Base-by-base conservation (phyloP, 1,284 basidiomycete species). In the Xerocomus cyaneibrunnescens region DNA sequence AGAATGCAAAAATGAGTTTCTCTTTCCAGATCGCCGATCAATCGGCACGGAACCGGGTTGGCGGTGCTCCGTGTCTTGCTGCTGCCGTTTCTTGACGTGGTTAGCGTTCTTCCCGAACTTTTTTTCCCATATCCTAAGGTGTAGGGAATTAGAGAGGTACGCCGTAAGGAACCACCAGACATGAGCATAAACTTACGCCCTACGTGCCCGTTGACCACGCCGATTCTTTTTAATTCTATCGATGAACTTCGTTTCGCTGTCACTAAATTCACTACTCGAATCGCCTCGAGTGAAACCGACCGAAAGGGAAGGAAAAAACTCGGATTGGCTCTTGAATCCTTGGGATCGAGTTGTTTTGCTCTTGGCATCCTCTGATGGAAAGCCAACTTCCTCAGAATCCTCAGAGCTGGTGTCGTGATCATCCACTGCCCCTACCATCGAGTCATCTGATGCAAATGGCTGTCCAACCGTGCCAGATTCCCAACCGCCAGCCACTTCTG, bases 101-200 rank as follows among this genome's bases (percentile, higher is more conserved):
- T 95, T 96, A 13, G 95, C 95, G 54, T 87, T 84, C 57, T 78
- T 83, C 48, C 95, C 95, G 64, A 85, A 98, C 71, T 95, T 98
- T 74, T 94, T 95, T 74, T 97, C 95, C 94, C 94, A 98, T 57
- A 98, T 95, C 1, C 94, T 97, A 61, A 17, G 19, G 19, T 6
- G 19, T 16, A 36, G 14, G 40, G 50, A 36, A 31, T 60, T 52
- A 58, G 37, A 50, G 42, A 45, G 40, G 55, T 27, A 48, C 43
- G 28, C 48, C 52, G 8, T 37, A 25, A 31, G 23, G 23, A 38
- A 50, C 28, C 28, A 12, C 23, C 3, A 21, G 3, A 28, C 10
- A 32, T 4, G 41, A 37, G 27, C 4, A 43, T 32, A 28, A 23
- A 87, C 93, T 80, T 70, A 96, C 92, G 90, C 91, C 74, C 89